Evolutionary conservation across 257 asterid genomes (phyloP), one percentile per base, ranked within the genome.

Genomic region (Mentha longifolia): DNA sequence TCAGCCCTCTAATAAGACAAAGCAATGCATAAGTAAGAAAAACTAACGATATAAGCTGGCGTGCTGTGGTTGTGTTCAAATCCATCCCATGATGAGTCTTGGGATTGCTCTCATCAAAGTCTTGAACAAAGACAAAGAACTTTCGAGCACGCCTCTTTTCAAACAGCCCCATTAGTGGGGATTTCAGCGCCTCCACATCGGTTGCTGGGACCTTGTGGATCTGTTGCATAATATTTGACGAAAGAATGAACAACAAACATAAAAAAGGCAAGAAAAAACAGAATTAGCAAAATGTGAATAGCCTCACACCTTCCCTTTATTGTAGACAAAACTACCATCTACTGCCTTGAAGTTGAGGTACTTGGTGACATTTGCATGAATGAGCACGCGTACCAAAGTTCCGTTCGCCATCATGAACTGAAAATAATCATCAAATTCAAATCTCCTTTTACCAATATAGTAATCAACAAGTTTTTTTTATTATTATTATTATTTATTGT

Each of bases 351-450:
- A 94, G 89, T 91, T 87, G 64, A 94, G 89, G 80, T 94, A 94
- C 90, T 95, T 95, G 74, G 99, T 91, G 61, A 95, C 99, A 65
- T 88, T 85, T 17, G 98, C 85, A 77, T 91, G 96, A 83, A 95
- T 91, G 65, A 95, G 89, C 58, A 95, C 99, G 22, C 97, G 95
- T 5, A 94, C 99, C 88, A 94, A 79, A 52, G 95, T 81, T 43
- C 98, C 99, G 74, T 95, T 91, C 35, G 98, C 99, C 98, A 95
- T 95, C 92, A 90, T 92, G 87, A 95, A 95, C 98, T 95, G 31
- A 28, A 28, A 2, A 49, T 42, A 61, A 64, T 0, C 64, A 73
- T 12, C 25, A 68, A 47, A 70, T 58, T 30, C 22, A 60, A 7
- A 12, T 9, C 0, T 11, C 3, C 14, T 11, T 10, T 55, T 1